Evolutionary conservation across 73 alveolate genomes (phyloP).

Genomic region (Diophrys sp.): DNA sequence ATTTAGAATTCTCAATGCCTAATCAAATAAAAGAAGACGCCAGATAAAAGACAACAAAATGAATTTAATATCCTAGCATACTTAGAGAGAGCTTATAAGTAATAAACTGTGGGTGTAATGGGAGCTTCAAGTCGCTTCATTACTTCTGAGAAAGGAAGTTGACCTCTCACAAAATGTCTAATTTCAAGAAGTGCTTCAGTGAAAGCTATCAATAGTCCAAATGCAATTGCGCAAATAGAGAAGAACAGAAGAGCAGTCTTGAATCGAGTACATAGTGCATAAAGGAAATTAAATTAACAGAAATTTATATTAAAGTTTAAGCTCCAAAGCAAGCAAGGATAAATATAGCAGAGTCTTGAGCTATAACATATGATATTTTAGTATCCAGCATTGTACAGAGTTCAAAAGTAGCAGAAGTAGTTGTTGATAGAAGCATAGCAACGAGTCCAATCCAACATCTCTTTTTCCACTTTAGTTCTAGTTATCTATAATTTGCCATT

Average conservation of each 20-base stretch:
- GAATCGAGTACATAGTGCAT: not conserved
- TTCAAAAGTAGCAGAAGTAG: not conserved
- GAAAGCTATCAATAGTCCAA: not conserved
- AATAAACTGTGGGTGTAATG: not conserved
- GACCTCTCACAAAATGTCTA: not conserved
- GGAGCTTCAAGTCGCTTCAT: not conserved
- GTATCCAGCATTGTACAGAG: not conserved
- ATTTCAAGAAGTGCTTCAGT: not conserved
- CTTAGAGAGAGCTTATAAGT: not conserved
- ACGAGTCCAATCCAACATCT: not conserved
- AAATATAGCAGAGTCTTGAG: not conserved
- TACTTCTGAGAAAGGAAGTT: not conserved
- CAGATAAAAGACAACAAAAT: not conserved
- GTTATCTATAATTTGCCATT: not conserved
- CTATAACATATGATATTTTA: too few relatives aligned
- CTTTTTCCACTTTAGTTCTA: not conserved
- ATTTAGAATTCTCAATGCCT: too few relatives aligned
- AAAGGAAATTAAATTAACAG: too few relatives aligned
- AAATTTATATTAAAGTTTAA: too few relatives aligned
- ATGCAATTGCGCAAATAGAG: not conserved
- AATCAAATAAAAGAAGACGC: not conserved
- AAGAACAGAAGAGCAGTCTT: not conserved
- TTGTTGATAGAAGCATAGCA: not conserved
- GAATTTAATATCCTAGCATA: not conserved
- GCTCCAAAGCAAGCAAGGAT: not conserved